A percentile compares a stretch with the other conserved stretches of the same genome.
Evolutionary conservation across 1,284 basidiomycete species (phyloP).

Genomic region (Fomitopsis schrenkii): DNA sequence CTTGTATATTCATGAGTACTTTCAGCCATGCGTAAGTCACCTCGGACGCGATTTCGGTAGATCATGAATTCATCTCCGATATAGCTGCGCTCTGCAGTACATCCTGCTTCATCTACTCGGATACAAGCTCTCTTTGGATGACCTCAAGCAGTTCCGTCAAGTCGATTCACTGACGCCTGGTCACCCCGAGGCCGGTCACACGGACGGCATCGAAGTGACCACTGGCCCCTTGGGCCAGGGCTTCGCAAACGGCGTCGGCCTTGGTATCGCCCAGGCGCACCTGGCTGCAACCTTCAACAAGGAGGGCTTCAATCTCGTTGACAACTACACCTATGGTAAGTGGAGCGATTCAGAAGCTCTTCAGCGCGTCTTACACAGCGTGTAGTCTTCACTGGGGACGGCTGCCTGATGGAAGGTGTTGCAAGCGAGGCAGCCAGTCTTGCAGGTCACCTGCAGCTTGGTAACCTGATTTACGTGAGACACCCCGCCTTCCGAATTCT

Average conservation of each 20-base stretch:
- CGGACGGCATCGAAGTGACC: conserved; percentile 94
- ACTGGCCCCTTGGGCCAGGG: conserved; percentile 96
- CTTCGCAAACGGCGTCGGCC: conserved; percentile 88
- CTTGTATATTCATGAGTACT: background rate
- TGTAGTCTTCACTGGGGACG: conserved; percentile 86
- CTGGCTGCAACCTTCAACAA: conserved; percentile 89
- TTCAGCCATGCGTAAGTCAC: conserved; percentile 63
- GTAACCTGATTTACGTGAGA: conserved; percentile 86
- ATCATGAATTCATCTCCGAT: background rate
- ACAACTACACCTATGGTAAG: conserved; percentile 87
- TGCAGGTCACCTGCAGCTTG: conserved; percentile 90
- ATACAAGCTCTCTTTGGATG: conserved; percentile 81
- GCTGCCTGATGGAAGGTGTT: conserved; percentile 96
- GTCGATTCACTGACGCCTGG: conserved; percentile 87
- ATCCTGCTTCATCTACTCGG: conserved; percentile 80
- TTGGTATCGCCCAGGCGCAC: conserved; percentile 92
- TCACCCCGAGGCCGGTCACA: conserved; percentile 87
- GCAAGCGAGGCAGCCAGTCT: conserved; percentile 87
- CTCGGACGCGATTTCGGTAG: background rate
- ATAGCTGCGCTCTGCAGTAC: conserved; percentile 83
- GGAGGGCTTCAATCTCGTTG: conserved; percentile 78
- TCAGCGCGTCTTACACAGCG: background rate
- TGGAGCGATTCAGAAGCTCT: conserved; percentile 5
- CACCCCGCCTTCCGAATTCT: conserved; percentile 6
- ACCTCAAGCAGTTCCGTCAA: conserved; percentile 84